Evolutionary conservation across 164 flowering plant species (phyloP).

Genomic region (Liquidambar formosana): DNA sequence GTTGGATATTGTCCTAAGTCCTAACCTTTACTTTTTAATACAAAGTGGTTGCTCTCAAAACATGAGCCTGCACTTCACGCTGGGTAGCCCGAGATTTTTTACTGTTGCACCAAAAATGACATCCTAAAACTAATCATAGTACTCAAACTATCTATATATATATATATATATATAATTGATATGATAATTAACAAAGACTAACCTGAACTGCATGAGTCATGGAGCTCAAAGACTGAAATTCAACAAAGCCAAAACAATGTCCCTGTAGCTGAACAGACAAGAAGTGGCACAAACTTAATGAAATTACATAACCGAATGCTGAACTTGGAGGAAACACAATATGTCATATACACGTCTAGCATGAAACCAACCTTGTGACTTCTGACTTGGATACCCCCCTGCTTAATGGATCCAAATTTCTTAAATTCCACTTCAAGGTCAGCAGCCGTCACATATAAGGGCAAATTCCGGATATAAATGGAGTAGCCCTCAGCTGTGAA

Average conservation of each 20-base stretch:
- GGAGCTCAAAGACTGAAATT: slow-evolving; percentile 57
- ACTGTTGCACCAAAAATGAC: too few species aligned
- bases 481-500: slow-evolving; percentile 68
- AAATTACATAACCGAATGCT: neutral
- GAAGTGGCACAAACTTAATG: neutral
- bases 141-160: too few species aligned
- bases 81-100: too few species aligned
- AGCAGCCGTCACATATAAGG: slow-evolving; percentile 37
- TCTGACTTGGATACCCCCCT: slow-evolving; percentile 82
- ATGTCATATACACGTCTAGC: neutral
- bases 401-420: slow-evolving; percentile 77
- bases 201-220: slow-evolving; percentile 73
- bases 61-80: too few species aligned
- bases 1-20: too few species aligned
- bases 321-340: neutral
- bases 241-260: slow-evolving; percentile 90
- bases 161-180: too few species aligned
- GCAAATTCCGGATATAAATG: slow-evolving; percentile 65
- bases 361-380: slow-evolving; percentile 58
- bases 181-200: slow-evolving; percentile 3
- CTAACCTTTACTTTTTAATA: too few species aligned
- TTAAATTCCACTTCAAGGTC: slow-evolving; percentile 68
- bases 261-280: slow-evolving; percentile 52
- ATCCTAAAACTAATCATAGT: too few species aligned
- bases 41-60: too few species aligned